phyloP scores from a whole-genome alignment of 2,329 filamentous ascomycete genomes.

The Beauveria bassiana region DNA sequence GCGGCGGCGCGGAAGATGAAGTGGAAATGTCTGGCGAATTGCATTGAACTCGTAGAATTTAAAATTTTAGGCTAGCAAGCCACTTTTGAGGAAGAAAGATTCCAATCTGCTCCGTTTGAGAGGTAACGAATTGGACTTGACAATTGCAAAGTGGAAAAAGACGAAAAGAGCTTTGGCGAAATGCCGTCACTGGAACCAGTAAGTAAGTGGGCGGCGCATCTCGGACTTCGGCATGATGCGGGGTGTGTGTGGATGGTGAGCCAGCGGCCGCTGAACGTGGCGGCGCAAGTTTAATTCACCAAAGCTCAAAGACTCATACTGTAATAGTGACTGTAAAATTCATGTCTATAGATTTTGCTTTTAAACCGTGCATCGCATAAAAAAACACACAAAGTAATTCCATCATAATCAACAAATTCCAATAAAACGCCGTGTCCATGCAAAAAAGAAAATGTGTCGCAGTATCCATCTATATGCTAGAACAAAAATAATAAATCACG shows the following conservation, averaged over 20 bases:
- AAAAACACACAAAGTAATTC: neutral
- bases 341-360: neutral
- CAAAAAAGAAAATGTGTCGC: neutral
- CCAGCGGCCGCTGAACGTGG: neutral
- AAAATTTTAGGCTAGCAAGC: no score
- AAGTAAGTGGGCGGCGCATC: neutral
- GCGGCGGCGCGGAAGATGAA: neutral
- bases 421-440: slow-evolving; percentile 8
- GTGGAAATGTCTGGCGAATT: neutral
- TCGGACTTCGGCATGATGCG: slow-evolving; percentile 5
- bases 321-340: neutral
- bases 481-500: slow-evolving; percentile 16
- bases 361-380: neutral
- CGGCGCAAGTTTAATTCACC: neutral
- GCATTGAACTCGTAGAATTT: neutral
- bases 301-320: neutral
- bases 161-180: neutral
- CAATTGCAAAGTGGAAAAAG: no score
- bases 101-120: neutral
- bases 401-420: neutral
- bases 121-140: no score
- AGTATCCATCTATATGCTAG: slow-evolving; percentile 3
- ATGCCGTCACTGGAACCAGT: neutral
- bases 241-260: neutral
- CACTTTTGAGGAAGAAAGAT: no score